phyloP scores from a whole-genome alignment of 768 basidiomycete genomes.

The Tulasnella sp. region DNA sequence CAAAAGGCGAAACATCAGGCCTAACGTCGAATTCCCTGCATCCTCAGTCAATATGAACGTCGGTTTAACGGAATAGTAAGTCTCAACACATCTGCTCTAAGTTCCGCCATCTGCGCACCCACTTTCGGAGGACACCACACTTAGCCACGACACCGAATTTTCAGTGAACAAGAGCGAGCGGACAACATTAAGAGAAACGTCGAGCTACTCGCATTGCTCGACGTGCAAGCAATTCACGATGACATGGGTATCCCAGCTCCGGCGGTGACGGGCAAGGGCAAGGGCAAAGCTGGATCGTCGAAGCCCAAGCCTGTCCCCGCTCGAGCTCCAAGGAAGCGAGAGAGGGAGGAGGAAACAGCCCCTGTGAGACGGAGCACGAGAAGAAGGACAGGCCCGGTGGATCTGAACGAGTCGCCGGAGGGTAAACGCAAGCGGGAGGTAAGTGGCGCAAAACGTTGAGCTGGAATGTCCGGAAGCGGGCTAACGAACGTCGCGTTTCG shows the following conservation, averaged over 20 bases:
- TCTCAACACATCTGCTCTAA: not conserved
- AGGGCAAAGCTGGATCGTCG: slow-evolving; percentile 16
- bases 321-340: slow-evolving; percentile 36
- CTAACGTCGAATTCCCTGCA: not conserved
- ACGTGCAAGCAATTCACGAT: slow-evolving; percentile 45
- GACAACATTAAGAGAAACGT: slow-evolving; percentile 75
- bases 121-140: not conserved
- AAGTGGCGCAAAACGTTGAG: not conserved
- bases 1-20: not conserved
- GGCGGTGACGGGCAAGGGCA: slow-evolving; percentile 27
- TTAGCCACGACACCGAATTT: not conserved
- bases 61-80: not conserved
- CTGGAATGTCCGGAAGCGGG: slow-evolving; percentile 15
- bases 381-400: slow-evolving; percentile 33
- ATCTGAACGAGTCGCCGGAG: slow-evolving; percentile 53
- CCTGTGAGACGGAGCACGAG: slow-evolving; percentile 53
- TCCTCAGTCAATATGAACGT: not conserved
- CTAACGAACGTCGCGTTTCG: not conserved
- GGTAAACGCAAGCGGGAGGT: slow-evolving; percentile 60
- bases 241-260: slow-evolving; percentile 33
- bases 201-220: slow-evolving; percentile 58
- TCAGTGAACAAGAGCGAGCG: slow-evolving; percentile 59
- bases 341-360: slow-evolving; percentile 20
- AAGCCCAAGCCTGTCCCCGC: slow-evolving; percentile 45
- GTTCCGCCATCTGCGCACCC: not conserved